A percentile compares a stretch with the other conserved stretches of the same genome.
phyloP scores from a whole-genome alignment of 176 grass and related monocot genomes.

The Musa itinerans region DNA sequence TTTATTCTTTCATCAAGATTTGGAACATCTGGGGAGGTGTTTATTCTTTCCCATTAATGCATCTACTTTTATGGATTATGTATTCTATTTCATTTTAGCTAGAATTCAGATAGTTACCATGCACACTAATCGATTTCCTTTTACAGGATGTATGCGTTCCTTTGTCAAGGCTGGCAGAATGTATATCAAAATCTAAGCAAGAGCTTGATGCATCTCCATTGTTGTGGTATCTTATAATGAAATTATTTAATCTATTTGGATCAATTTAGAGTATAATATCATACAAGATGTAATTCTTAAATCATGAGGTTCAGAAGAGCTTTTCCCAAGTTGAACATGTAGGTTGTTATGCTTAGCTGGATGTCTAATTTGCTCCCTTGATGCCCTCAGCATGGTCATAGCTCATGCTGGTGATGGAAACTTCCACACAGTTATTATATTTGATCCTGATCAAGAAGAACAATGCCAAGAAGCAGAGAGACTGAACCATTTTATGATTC shows the following conservation, averaged over 20 bases:
- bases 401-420: slow-evolving; percentile 98
- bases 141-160: slow-evolving; percentile 90
- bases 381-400: slow-evolving; percentile 58
- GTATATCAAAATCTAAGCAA: slow-evolving; percentile 81
- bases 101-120: not conserved
- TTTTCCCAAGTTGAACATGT: not conserved
- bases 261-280: too few relatives aligned
- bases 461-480: slow-evolving; percentile 69
- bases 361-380: slow-evolving; percentile 1
- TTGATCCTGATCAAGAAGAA: slow-evolving; percentile 70
- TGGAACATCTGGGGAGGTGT: too few relatives aligned
- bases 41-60: too few relatives aligned
- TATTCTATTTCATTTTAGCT: not conserved
- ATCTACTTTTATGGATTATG: too few relatives aligned
- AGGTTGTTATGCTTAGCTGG: not conserved
- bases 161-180: slow-evolving; percentile 91
- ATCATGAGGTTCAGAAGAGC: slow-evolving; percentile 4
- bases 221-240: slow-evolving; percentile 49
- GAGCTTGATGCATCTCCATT: slow-evolving; percentile 80
- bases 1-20: too few relatives aligned
- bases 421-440: slow-evolving; percentile 95
- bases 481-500: slow-evolving; percentile 94
- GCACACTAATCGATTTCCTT: slow-evolving; percentile 10
- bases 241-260: too few relatives aligned
- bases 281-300: not conserved